Conservation (phyloP, 257 asterid genomes). For the Solanum phureja region DNA sequence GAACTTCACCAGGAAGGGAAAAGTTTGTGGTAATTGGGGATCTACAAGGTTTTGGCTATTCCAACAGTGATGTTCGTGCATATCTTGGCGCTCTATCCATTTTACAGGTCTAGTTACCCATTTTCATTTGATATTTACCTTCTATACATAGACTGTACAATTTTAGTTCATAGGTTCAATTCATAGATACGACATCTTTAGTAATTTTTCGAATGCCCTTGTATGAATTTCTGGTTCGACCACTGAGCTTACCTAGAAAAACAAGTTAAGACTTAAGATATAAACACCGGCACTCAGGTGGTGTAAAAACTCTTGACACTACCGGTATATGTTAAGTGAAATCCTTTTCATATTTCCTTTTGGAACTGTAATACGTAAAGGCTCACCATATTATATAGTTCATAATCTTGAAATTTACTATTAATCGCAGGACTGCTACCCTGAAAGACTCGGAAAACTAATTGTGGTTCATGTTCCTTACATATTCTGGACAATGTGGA, state of each 20-base stretch:
- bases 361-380: not conserved
- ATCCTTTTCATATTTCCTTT: not conserved
- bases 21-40: conserved; percentile 75
- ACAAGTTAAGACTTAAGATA: not conserved
- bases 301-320: not conserved
- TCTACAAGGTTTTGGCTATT: conserved; percentile 58
- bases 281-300: not conserved
- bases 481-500: conserved; percentile 61
- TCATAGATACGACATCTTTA: not conserved
- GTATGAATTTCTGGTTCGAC: not conserved
- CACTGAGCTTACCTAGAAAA: not conserved
- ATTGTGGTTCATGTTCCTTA: conserved; percentile 47
- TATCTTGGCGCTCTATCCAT: conserved; percentile 45
- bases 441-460: conserved; percentile 71
- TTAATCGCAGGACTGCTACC: conserved; percentile 57
- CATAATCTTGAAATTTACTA: not conserved
- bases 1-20: conserved; percentile 47
- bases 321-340: not conserved
- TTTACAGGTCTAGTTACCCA: not conserved
- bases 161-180: not conserved
- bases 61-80: conserved; percentile 60
- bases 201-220: not conserved
- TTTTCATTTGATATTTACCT: not conserved
- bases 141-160: not conserved
- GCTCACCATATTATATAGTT: not conserved